These are phyloP conservation scores for Trypanosomatidae sp. DNA, from an alignment of 208 protist genomes.

Conservation along the genomic window DNA sequence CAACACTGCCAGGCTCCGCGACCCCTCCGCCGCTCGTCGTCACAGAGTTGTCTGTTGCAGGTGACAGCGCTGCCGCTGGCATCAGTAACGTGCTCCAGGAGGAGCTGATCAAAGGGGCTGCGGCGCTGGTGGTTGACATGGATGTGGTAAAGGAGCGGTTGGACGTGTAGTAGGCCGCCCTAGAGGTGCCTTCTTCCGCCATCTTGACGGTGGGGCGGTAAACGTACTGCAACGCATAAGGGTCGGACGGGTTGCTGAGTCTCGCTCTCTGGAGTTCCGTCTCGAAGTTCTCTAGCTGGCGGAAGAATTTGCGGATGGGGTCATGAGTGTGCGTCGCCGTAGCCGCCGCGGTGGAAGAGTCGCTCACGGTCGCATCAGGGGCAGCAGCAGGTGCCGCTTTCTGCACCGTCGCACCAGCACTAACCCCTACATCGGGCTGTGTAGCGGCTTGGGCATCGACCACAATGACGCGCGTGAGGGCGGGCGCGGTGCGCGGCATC, in stretches of 20 bases:
- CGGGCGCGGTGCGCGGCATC: slow-evolving; percentile 12
- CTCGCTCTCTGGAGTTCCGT: slow-evolving; percentile 11
- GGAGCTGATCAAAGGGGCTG: not conserved
- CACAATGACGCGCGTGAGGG: slow-evolving; percentile 21
- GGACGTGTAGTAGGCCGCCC: not conserved
- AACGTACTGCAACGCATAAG: slow-evolving; percentile 10
- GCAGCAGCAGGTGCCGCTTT: not conserved
- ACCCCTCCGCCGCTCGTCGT: not conserved
- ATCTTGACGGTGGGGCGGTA: slow-evolving; percentile 28
- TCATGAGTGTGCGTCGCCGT: slow-evolving; percentile 4
- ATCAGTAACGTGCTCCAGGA: not conserved
- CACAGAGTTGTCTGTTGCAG: not conserved
- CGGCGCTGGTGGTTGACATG: not conserved
- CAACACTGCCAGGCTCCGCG: not conserved
- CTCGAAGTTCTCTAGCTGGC: slow-evolving; percentile 25
- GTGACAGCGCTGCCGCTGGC: not conserved
- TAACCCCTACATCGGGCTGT: not conserved
- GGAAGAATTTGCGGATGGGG: slow-evolving; percentile 19
- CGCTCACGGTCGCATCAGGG: not conserved
- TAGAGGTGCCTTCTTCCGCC: not conserved
- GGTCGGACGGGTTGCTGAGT: slow-evolving; percentile 6
- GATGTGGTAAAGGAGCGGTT: slow-evolving; percentile 20
- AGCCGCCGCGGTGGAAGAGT: not conserved
- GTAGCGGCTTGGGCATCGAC: not conserved
- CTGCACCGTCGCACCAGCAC: not conserved